phyloP scores from a whole-genome alignment of 2,329 filamentous ascomycete species.

The Ophiostoma tasmaniense region DNA sequence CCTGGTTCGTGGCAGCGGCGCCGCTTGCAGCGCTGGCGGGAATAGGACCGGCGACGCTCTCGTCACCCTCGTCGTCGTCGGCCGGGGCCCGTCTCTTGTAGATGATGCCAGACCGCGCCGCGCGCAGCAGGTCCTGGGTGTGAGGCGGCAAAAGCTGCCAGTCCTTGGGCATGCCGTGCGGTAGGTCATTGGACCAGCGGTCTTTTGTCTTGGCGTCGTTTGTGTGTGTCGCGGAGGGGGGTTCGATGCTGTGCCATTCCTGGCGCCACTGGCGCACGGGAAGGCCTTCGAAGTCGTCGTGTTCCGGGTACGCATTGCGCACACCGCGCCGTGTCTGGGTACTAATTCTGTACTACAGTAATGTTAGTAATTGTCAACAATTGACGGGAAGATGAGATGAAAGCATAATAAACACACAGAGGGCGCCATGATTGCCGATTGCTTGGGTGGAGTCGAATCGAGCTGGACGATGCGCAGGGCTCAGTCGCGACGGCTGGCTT shows the following conservation, averaged over 20 bases:
- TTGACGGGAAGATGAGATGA: not conserved
- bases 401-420: conserved; percentile 5
- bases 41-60: conserved; percentile 35
- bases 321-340: conserved; percentile 48
- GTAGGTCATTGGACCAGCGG: conserved; percentile 66
- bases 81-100: conserved; percentile 61
- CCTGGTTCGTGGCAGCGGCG: not conserved
- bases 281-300: conserved; percentile 60
- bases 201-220: conserved; percentile 47
- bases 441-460: not conserved
- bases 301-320: conserved; percentile 48
- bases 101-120: conserved; percentile 66
- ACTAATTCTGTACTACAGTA: conserved; percentile 19
- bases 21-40: not conserved
- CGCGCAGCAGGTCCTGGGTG: conserved; percentile 73
- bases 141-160: conserved; percentile 67
- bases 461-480: not conserved
- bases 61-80: conserved; percentile 52
- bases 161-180: conserved; percentile 77
- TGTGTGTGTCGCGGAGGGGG: conserved; percentile 56
- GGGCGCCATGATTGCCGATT: conserved; percentile 10
- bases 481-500: not conserved
- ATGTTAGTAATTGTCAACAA: not conserved
- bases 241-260: conserved; percentile 58
- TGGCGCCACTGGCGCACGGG: conserved; percentile 87